Base-by-base conservation (phyloP, 2,329 filamentous ascomycete species). In the Colletotrichum higginsianum region DNA sequence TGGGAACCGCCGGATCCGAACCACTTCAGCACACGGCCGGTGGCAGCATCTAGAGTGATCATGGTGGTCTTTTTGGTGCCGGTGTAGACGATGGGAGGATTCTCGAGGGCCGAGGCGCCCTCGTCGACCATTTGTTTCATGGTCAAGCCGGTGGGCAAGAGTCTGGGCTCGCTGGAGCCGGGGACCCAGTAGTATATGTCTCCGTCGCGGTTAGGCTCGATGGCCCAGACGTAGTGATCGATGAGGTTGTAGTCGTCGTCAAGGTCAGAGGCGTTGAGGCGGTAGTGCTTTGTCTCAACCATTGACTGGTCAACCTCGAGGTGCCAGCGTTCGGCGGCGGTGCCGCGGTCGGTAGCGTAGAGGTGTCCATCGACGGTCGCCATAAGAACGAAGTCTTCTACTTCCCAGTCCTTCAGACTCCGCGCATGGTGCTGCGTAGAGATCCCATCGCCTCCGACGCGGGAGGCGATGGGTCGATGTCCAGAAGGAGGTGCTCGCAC, bases 361-460 rank as follows among this genome's bases (percentile, higher is more conserved):
- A 98, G 90, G 82, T 94, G 94, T 88, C 96, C 96, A 88, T 98
- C 95, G 90, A 98, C 94, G 90, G 96, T 98, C 94, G 96, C 96
- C 93, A 99, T 88, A 88, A 99, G 94, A 86, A 98, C 94, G 90
- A 98, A 97, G 88, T 98, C 95, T 94, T 98, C 96, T 86, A 98
- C 95, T 93, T 98, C 94, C 96, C 96, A 98, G 86, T 98, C 96
- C 90, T 95, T 93, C 90, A 98, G 88, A 88, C 93, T 97, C 91
- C 96, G 95, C 95, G 95, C 96, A 93, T 89, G 88, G 82, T 94
- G 92, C 92, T 92, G 93, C 93, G 93, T 92, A 86, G 92, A 89
- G 83, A 93, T 87, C 78, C 91, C 91, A 82, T 88, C 87, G 82
- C 88, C 86, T 68, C 84, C 76, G 69, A 82, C 83, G 46, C 69